Evolutionary conservation across 768 basidiomycete species (phyloP).

Genomic region (Leccinum ochraceum): DNA sequence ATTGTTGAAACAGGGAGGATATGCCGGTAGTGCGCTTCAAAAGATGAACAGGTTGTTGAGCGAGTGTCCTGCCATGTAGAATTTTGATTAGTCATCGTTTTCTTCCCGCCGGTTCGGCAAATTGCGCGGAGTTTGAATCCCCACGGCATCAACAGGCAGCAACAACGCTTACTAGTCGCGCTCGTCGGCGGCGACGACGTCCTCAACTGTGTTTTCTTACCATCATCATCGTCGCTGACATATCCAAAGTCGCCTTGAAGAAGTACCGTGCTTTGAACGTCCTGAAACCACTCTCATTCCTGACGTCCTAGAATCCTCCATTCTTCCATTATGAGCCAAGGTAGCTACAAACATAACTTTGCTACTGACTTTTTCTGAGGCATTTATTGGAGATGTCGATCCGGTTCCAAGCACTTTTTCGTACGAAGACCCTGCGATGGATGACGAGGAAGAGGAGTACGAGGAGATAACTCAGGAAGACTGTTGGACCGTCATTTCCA

Average conservation of each 20-base stretch:
- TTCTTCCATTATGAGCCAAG: conserved; percentile 32
- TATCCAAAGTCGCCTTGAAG: neutral
- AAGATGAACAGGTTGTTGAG: conserved; percentile 48
- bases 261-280: neutral
- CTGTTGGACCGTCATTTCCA: conserved; percentile 94
- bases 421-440: conserved; percentile 61
- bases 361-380: conserved; percentile 35
- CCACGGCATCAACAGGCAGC: conserved; percentile 20
- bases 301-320: neutral
- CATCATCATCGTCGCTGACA: conserved; percentile 8
- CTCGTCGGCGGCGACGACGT: conserved; percentile 21
- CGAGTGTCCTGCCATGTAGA: conserved; percentile 22
- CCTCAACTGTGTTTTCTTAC: conserved; percentile 19
- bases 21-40: conserved; percentile 52
- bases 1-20: conserved; percentile 40
- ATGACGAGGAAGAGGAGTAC: conserved; percentile 55
- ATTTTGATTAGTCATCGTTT: conserved; percentile 16
- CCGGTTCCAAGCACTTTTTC: conserved; percentile 46
- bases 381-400: conserved; percentile 45
- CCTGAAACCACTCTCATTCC: conserved; percentile 3
- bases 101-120: neutral
- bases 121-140: conserved; percentile 17
- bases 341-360: conserved; percentile 25
- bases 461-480: conserved; percentile 91
- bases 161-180: conserved; percentile 32